These are phyloP conservation scores for Fusarium scirpi DNA, from an alignment of 2,329 filamentous ascomycete species.

Conservation along the genomic window DNA sequence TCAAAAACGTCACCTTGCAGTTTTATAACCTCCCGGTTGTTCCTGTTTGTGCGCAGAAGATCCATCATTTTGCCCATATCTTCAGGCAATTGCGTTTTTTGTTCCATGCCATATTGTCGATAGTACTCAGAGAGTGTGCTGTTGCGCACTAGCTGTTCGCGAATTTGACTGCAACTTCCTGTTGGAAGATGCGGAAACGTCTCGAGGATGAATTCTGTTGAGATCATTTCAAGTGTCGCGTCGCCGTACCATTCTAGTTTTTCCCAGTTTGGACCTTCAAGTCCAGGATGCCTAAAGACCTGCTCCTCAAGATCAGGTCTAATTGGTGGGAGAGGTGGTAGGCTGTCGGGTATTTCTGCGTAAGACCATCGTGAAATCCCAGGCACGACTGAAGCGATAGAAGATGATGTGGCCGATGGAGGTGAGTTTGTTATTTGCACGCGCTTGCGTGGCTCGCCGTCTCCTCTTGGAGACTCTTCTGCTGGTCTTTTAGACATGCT, in stretches of 20 bases:
- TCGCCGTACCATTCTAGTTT: conserved; percentile 91
- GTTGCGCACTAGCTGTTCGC: conserved; percentile 86
- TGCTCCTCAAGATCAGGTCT: conserved; percentile 70
- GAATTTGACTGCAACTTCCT: conserved; percentile 79
- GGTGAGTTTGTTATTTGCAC: conserved; percentile 14
- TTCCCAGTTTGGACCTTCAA: conserved; percentile 71
- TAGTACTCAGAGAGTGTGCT: conserved; percentile 79
- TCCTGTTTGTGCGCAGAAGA: conserved; percentile 49
- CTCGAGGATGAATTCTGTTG: conserved; percentile 79
- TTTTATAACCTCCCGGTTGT: conserved; percentile 72
- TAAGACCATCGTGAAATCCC: conserved; percentile 58
- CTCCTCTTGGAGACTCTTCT: not conserved
- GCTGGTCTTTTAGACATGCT: conserved; percentile 17
- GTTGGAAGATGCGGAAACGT: conserved; percentile 73
- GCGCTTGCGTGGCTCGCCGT: conserved; percentile 35
- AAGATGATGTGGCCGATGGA: not conserved
- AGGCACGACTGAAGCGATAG: conserved; percentile 17
- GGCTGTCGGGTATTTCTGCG: conserved; percentile 59
- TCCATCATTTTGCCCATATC: conserved; percentile 53
- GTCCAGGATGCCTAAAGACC: conserved; percentile 75
- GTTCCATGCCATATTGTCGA: conserved; percentile 76
- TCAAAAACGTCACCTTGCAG: conserved; percentile 90
- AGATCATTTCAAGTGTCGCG: conserved; percentile 82
- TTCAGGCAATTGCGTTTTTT: conserved; percentile 68
- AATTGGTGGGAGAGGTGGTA: conserved; percentile 72